Evolutionary conservation across 805 yeast species (phyloP).

Genomic region (Torulaspora franciscae): DNA sequence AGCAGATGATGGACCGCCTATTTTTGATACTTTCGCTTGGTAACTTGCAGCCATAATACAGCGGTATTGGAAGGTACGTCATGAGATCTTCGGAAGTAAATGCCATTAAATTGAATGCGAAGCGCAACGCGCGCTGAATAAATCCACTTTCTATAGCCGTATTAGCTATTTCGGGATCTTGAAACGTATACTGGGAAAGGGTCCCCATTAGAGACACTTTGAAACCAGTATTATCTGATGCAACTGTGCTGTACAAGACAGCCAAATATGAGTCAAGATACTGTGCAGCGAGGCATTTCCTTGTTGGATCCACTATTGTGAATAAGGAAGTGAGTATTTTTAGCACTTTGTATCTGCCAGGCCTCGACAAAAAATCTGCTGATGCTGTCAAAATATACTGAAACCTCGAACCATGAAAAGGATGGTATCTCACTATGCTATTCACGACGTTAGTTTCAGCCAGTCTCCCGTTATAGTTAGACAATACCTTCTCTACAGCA

Average conservation of each 20-base stretch:
- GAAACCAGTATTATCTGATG: constrained; percentile 24
- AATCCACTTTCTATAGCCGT: constrained; percentile 27
- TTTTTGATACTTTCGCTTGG: constrained; percentile 30
- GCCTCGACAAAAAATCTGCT: constrained; percentile 17
- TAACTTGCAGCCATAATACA: constrained; percentile 24
- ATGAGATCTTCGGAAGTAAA: constrained; percentile 26
- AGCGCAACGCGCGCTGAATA: constrained; percentile 29
- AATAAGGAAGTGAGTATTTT: constrained; percentile 24
- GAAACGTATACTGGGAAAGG: constrained; percentile 32
- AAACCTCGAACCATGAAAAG: constrained; percentile 40
- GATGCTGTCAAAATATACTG: constrained; percentile 37
- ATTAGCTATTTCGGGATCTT: constrained; percentile 30
- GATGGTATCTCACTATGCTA: constrained; percentile 16
- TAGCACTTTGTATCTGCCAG: constrained; percentile 19
- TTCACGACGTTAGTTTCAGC: constrained; percentile 14
- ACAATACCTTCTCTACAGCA: constrained; percentile 15
- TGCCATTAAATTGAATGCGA: constrained; percentile 31
- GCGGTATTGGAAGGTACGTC: constrained; percentile 24
- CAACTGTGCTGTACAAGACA: constrained; percentile 26
- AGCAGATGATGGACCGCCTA: constrained; percentile 30
- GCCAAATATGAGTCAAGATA: constrained; percentile 80
- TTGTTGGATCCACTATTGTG: constrained; percentile 41
- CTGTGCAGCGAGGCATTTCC: constrained; percentile 52
- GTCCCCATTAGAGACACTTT: constrained; percentile 27
- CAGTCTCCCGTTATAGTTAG: constrained; percentile 24